These are phyloP conservation scores for Sporothrix pallida DNA, from an alignment of 2,329 filamentous ascomycete species.

Conservation along the genomic window DNA sequence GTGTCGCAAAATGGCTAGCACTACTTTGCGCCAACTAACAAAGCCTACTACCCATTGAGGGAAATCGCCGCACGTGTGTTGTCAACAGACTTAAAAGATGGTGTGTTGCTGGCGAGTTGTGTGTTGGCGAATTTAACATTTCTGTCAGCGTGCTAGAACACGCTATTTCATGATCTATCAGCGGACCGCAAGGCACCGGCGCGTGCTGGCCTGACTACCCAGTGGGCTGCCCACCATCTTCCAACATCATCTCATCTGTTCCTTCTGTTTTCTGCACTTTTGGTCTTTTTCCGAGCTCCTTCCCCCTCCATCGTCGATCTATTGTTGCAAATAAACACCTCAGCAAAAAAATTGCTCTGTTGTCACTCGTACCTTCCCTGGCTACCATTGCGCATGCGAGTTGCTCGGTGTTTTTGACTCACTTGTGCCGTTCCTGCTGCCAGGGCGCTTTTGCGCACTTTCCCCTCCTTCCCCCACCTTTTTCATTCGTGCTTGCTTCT, in stretches of 20 bases:
- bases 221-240: background rate
- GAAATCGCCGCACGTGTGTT: conserved; percentile 6
- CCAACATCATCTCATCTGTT: background rate
- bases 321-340: conserved; percentile 10
- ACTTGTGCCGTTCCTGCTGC: conserved; percentile 12
- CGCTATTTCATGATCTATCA: background rate
- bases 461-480: conserved; percentile 28
- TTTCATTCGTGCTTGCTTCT: conserved; percentile 3
- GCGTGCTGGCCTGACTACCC: background rate
- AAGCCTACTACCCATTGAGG: conserved; percentile 15
- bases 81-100: background rate
- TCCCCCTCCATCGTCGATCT: conserved; percentile 1
- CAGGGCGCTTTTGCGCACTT: conserved; percentile 16
- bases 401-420: background rate
- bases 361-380: background rate
- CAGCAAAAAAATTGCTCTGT: background rate
- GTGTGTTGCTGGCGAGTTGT: background rate
- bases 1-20: conserved; percentile 6
- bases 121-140: background rate
- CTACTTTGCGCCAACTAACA: conserved; percentile 16
- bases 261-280: conserved; percentile 8
- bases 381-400: background rate
- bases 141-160: background rate
- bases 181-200: background rate
- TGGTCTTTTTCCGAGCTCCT: background rate